Percentiles rank a stretch among this genome's conserved stretches.
phyloP scores from a whole-genome alignment of 495 filamentous ascomycete species.

The Penicillium parvum region DNA sequence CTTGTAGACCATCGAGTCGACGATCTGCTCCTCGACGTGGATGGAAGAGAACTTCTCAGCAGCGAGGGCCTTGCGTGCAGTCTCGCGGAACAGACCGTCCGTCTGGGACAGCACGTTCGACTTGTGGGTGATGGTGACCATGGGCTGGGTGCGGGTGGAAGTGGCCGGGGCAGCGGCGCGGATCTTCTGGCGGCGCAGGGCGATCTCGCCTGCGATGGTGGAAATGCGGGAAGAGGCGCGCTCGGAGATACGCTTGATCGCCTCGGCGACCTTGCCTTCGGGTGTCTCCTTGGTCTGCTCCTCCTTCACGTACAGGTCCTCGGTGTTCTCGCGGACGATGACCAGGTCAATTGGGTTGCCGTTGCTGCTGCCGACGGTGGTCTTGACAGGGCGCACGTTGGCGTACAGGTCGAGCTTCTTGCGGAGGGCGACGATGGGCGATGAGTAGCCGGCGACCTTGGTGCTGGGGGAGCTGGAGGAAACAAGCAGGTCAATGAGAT shows the following conservation, averaged over 20 bases:
- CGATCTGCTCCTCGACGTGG: slow-evolving; percentile 91
- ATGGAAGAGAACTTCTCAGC: slow-evolving; percentile 56
- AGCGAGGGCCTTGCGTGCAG: slow-evolving; percentile 65
- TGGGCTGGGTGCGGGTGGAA: slow-evolving; percentile 59
- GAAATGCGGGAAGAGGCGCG: slow-evolving; percentile 78
- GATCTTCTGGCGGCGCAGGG: slow-evolving; percentile 77
- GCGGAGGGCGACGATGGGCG: slow-evolving; percentile 93
- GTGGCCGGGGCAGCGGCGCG: slow-evolving; percentile 47
- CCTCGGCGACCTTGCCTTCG: slow-evolving; percentile 83
- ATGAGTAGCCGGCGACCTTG: slow-evolving; percentile 91
- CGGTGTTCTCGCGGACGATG: slow-evolving; percentile 97
- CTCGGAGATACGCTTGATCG: slow-evolving; percentile 94
- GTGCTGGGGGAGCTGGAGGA: slow-evolving; percentile 66
- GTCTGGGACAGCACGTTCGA: slow-evolving; percentile 96
- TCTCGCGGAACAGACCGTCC: slow-evolving; percentile 89
- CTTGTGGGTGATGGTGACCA: slow-evolving; percentile 98
- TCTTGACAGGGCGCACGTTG: slow-evolving; percentile 96
- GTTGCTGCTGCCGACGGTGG: slow-evolving; percentile 50
- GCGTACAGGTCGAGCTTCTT: slow-evolving; percentile 94
- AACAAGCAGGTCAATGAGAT: slow-evolving; percentile 5
- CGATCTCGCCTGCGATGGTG: slow-evolving; percentile 90
- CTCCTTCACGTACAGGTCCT: slow-evolving; percentile 98
- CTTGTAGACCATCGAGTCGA: slow-evolving; percentile 99
- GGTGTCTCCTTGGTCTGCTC: slow-evolving; percentile 73
- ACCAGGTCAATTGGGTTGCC: slow-evolving; percentile 83